Evolutionary conservation across 345 rosid species (phyloP), one percentile per base, ranked within the genome.

Genomic region (Noccaea caerulescens): DNA sequence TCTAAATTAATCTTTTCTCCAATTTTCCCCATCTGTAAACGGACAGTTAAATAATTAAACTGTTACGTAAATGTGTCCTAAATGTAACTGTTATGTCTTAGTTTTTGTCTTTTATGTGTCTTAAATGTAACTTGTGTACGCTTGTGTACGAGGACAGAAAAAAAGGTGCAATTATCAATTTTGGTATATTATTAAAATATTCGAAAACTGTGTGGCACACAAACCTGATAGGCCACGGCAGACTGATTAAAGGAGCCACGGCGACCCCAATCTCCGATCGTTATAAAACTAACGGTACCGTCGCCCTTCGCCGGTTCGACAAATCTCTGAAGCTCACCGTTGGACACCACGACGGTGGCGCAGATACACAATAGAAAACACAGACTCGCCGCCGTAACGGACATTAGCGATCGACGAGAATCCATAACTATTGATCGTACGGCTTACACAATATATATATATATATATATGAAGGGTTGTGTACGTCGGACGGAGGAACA

Each of bases 261-360:
- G n/a, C 97, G 80, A 3, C 97, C 97, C 97, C 92, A 90, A 57
- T 90, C 97, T n/a, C 94, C 94, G 65, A 89, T 36, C 13, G 86
- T 90, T 77, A 90, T 39, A 75, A 87, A 83, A 65, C 84, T 80
- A 39, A 82, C 82, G 2, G 88, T 77, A n/a, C 85, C 88, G 43
- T 88, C 85, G 6, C 33, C 49, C 59, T 82, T 85, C 1, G 81
- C 53, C 43, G 86, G 76, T 10, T 86, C 90, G 5, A 79, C 72
- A 42, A 90, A 82, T 45, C 80, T 84, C 51, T 72, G 73, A 52
- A 88, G 92, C 80, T 85, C 87, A 2, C 82, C 68, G 62, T 69
- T 69, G 0, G 79, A 27, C 3, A 69, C 49, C 8, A 66, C 68
- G 34, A 50, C 23, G 63, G 66, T 56, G 58, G 58, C 77, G 57